phyloP scores from a whole-genome alignment of 257 asterid species.

The Hygrophila difformis region DNA sequence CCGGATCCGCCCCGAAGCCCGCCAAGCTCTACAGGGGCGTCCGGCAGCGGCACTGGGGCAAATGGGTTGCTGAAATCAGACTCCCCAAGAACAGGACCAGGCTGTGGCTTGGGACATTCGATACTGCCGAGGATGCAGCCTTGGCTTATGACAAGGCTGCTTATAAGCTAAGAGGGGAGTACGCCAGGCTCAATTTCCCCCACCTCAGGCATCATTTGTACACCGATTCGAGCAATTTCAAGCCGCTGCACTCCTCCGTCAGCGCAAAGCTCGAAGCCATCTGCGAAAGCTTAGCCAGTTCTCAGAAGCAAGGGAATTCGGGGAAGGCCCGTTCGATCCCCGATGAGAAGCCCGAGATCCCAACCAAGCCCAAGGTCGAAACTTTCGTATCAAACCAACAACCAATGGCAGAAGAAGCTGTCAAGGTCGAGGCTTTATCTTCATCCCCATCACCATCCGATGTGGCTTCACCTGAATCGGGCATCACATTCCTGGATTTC shows the following conservation, averaged over 20 bases:
- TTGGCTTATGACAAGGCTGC: constrained; percentile 84
- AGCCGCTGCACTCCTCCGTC: constrained; percentile 65
- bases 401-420: constrained; percentile 10
- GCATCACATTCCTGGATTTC: constrained; percentile 33
- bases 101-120: constrained; percentile 90
- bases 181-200: constrained; percentile 73
- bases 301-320: constrained; percentile 37
- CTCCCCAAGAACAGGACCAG: constrained; percentile 79
- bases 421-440: constrained; percentile 55
- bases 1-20: constrained; percentile 43
- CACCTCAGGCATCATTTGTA: constrained; percentile 44
- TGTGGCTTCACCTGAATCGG: constrained; percentile 54
- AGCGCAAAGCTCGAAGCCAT: constrained; percentile 75
- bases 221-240: constrained; percentile 36
- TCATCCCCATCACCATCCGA: too few relatives aligned
- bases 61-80: constrained; percentile 92
- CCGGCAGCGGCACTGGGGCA: constrained; percentile 90
- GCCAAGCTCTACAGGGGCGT: constrained; percentile 78
- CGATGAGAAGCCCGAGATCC: constrained; percentile 12
- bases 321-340: too few relatives aligned
- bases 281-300: constrained; percentile 41
- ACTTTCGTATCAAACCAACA: constrained; percentile 15
- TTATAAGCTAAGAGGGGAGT: constrained; percentile 73
- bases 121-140: constrained; percentile 83
- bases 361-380: background rate